Evolutionary conservation across 441 rosid genomes (phyloP).

Genomic region (Syzygium malaccense): DNA sequence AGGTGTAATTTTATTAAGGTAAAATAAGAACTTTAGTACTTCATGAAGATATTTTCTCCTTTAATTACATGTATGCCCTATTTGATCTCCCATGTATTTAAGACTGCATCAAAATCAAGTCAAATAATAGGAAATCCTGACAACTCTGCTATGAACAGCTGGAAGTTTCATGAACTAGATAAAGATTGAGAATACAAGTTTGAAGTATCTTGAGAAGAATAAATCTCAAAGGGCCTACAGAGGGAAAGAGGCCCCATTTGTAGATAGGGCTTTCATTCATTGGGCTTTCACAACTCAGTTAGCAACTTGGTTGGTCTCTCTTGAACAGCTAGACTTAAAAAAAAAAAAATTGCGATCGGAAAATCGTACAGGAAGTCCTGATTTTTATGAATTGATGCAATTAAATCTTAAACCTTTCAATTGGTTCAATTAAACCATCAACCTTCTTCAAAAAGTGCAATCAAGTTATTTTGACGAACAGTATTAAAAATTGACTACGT

Average conservation of each 20-base stretch:
- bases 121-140: background rate
- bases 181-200: background rate
- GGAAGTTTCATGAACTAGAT: background rate
- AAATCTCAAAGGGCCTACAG: background rate
- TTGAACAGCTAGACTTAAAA: background rate
- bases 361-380: background rate
- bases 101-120: background rate
- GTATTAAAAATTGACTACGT: background rate
- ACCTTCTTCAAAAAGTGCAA: background rate
- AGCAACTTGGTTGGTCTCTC: background rate
- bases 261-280: accelerated
- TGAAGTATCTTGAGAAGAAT: background rate
- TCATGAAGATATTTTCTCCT: background rate
- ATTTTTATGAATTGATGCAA: background rate
- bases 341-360: accelerated
- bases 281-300: background rate
- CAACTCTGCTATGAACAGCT: background rate
- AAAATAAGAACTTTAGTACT: background rate
- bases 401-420: background rate
- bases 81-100: background rate
- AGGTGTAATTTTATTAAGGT: background rate
- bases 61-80: background rate
- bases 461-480: too few species aligned
- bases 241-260: background rate
- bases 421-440: background rate